Base-by-base conservation (phyloP, 2,329 filamentous ascomycete genomes). In the Daldinia sp. region DNA sequence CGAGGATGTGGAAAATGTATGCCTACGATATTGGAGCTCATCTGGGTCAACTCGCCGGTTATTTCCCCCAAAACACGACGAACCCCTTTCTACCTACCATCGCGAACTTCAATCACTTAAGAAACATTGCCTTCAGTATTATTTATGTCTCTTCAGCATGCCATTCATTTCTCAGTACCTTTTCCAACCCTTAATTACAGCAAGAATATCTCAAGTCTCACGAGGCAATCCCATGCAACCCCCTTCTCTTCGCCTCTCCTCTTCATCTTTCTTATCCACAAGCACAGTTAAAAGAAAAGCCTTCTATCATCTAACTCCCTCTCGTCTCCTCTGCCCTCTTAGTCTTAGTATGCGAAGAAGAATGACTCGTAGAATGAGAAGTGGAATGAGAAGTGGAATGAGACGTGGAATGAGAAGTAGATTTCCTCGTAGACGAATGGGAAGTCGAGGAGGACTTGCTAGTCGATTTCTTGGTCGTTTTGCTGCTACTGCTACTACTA, bases 341-440 rank as follows among this genome's bases (percentile, higher is more conserved):
- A 13, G 47, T 56, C 43, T 54, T 61, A 29, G 56, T 57, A 19
- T 56, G 41, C 11, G 67, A 62, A 3, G 66, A 53, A n/a, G 54
- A 61, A 27, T 66, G 59, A 11, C 56, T 61, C 2, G 61, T 63
- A 1, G 61, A 58, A 19, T 58, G 55, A 15, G 57, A 52, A 9
- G 63, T 64, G 4, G 60, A 58, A 13, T 64, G 58, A 13, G 58
- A 62, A 0, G 62, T 58, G 10, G 62, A 64, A 47, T 64, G 61
- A 5, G 49, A 51, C 3, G 60, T 63, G 6, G 63, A 60, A 15
- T 49, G 47, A 27, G 54, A 64, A 25, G 48, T 56, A 1, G 63
- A 66, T 6, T 49, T 55, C 29, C n/a, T 35, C 3, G 43, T 57
- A 25, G 9, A 23, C 21, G 45, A 47, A 8, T 17, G 21, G 23